A percentile compares a stretch with the other conserved stretches of the same genome.
phyloP scores from a whole-genome alignment of 2,329 filamentous ascomycete genomes.

The Aspergillus persii region DNA sequence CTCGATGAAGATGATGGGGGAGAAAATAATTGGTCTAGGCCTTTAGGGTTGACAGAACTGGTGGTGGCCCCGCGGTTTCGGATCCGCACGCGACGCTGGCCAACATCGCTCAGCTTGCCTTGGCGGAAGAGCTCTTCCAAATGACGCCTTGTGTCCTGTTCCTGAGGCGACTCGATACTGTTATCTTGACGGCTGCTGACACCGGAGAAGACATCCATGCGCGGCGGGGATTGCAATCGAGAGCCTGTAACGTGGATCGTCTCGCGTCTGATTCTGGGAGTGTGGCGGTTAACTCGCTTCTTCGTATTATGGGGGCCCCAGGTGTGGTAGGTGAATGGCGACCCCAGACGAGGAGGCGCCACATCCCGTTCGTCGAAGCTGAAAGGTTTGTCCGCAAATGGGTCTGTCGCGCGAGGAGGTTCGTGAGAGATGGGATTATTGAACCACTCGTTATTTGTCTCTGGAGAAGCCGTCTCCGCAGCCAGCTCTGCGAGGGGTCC shows the following conservation, averaged over 20 bases:
- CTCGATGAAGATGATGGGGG: constrained; percentile 42
- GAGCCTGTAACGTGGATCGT: constrained; percentile 46
- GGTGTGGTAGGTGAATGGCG: constrained; percentile 50
- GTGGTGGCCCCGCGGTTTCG: constrained; percentile 62
- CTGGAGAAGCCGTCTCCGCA: constrained; percentile 24
- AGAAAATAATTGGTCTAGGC: constrained; percentile 55
- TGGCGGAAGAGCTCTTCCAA: constrained; percentile 48
- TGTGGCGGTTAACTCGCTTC: constrained; percentile 30
- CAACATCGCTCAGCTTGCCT: constrained; percentile 44
- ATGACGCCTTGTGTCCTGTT: constrained; percentile 57
- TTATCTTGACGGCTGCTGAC: constrained; percentile 49
- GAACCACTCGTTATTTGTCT: constrained; percentile 34
- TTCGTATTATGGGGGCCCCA: constrained; percentile 46
- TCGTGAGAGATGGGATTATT: constrained; percentile 30
- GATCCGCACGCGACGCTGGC: constrained; percentile 57
- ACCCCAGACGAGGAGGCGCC: constrained; percentile 47
- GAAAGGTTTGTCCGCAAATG: constrained; percentile 14
- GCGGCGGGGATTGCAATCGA: constrained; percentile 52
- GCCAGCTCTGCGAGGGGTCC: constrained; percentile 36
- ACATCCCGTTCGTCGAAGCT: constrained; percentile 20
- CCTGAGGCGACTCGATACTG: constrained; percentile 43
- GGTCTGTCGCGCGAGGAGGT: constrained; percentile 5
- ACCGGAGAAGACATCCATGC: constrained; percentile 54
- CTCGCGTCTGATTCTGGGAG: constrained; percentile 37
- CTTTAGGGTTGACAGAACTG: constrained; percentile 54